phyloP scores from a whole-genome alignment of 768 basidiomycete species.

The Hygrophorus russula region DNA sequence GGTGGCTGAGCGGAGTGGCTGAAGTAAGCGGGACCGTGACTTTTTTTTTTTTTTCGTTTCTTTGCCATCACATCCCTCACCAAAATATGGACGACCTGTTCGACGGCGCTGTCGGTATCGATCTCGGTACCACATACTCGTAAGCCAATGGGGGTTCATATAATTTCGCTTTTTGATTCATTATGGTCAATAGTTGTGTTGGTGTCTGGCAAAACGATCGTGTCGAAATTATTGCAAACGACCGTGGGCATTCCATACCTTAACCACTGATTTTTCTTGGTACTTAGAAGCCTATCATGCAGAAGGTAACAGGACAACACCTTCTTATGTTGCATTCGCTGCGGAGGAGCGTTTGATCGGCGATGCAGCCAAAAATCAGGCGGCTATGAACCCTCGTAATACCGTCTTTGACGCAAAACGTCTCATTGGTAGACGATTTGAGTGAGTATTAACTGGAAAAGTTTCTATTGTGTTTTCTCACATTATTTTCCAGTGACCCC shows the following conservation, averaged over 20 bases:
- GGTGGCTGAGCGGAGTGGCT: neutral
- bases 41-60: constrained; percentile 35
- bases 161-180: constrained; percentile 4
- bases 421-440: constrained; percentile 89
- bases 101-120: constrained; percentile 88
- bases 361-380: constrained; percentile 98
- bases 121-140: constrained; percentile 92
- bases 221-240: constrained; percentile 96
- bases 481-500: constrained; percentile 14
- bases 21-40: constrained; percentile 5
- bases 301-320: constrained; percentile 87
- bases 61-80: constrained; percentile 25
- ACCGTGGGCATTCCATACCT: constrained; percentile 25
- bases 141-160: constrained; percentile 25
- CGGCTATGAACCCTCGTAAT: constrained; percentile 96
- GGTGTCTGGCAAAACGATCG: constrained; percentile 99
- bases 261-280: neutral
- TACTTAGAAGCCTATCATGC: neutral
- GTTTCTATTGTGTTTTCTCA: neutral
- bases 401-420: constrained; percentile 98
- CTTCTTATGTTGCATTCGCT: constrained; percentile 93
- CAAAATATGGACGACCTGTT: constrained; percentile 75
- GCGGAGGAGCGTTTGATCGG: constrained; percentile 95
- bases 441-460: constrained; percentile 10
- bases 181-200: constrained; percentile 60